phyloP scores from a whole-genome alignment of 2,329 filamentous ascomycete species.

The Diaporthe australafricana region DNA sequence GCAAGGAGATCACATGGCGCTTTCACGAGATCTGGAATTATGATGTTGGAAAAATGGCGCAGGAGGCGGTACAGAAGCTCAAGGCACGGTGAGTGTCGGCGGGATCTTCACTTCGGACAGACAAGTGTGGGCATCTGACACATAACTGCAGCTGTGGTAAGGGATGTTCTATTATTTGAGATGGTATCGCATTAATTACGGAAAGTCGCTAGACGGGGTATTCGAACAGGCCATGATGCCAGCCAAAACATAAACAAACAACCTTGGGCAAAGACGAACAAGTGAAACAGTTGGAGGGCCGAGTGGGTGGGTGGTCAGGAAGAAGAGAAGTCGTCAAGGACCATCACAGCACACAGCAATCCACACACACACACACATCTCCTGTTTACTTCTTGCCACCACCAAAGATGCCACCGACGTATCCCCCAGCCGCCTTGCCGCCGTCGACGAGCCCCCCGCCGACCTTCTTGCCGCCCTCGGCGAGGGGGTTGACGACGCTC shows the following conservation, averaged over 20 bases:
- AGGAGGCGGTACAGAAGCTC: conserved; percentile 34
- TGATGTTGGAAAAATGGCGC: conserved; percentile 49
- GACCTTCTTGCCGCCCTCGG: conserved; percentile 43
- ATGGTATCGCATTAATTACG: neutral
- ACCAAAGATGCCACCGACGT: conserved; percentile 50
- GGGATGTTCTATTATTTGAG: neutral
- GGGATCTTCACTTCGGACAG: neutral
- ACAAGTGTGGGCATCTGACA: too few relatives aligned
- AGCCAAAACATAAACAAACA: neutral
- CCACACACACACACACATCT: neutral
- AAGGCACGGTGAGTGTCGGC: neutral
- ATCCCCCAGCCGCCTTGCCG: conserved; percentile 46
- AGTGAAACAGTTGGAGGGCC: too few relatives aligned
- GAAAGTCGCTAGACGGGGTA: conserved; percentile 30
- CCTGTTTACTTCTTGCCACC: conserved; percentile 41
- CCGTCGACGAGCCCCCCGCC: conserved; percentile 46
- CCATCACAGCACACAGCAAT: too few relatives aligned
- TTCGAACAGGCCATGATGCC: conserved; percentile 22
- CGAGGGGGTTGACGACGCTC: conserved; percentile 44
- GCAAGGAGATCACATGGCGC: conserved; percentile 49
- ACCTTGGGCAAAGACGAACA: too few relatives aligned
- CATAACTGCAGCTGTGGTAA: too few relatives aligned
- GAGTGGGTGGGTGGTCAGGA: too few relatives aligned
- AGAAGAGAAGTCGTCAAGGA: too few relatives aligned
- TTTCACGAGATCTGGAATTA: conserved; percentile 53